Base-by-base conservation (phyloP, 257 asterid species). In the Fraxinus excelsior region DNA sequence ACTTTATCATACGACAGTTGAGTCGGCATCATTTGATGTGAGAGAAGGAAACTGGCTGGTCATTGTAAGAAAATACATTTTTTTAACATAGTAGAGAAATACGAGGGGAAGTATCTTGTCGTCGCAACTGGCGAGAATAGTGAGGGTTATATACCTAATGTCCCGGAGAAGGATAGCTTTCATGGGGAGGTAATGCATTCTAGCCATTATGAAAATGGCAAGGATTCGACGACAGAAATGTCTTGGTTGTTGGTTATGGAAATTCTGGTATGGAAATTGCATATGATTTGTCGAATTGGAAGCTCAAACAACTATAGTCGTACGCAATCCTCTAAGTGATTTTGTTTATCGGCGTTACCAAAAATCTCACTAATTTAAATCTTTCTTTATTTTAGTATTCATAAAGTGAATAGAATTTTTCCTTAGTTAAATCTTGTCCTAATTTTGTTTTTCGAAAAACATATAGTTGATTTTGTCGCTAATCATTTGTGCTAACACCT, bases 261-360 rank as follows among this genome's bases (percentile, higher is more conserved):
- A 92, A 92, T 44, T 92, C 96, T 1, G 97, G 96, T 0, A 88
- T 89, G 96, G 96, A 92, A 67, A 87, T 92, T 11, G 91, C 97
- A 0, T 74, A 42, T 38, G 97, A 92, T 84, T 31, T 92, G 53
- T 78, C 85, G 7, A 81, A 83, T 13, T 85, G 79, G 74, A 88
- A 84, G 87, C 91, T 16, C 67, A 68, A 9, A n/a, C 90, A 21
- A 83, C 89, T 3, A 40, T 92, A 1, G 90, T 86, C 1, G 79
- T 86, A 32, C 89, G 92, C 7, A 85, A 78, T 56, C 91, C 93
- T 0, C 96, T 87, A 80, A 85, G 81, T 44, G 11, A 4, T 38
- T 53, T 70, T 18, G 5, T 77, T 5, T 38, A 7, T 35, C 38
- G 28, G 12, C 1, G 21, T 26, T 26, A 26, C n/a, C n/a, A n/a